These are phyloP conservation scores for Vigna mungo DNA, from an alignment of 306 rosid genomes.

Conservation along the genomic window DNA sequence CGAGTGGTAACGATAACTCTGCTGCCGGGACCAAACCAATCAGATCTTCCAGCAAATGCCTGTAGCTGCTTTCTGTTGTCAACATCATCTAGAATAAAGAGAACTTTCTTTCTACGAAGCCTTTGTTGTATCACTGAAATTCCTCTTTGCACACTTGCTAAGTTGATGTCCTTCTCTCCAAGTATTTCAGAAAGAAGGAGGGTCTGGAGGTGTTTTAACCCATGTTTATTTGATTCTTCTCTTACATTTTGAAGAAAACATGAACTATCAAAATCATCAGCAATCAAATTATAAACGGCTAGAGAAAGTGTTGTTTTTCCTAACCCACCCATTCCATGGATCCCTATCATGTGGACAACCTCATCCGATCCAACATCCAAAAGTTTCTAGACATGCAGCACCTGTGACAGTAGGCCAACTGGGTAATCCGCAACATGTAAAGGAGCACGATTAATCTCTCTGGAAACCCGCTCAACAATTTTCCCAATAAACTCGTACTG, in stretches of 20 bases:
- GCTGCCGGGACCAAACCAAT: not conserved
- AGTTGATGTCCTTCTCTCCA: not conserved
- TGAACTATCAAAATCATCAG: not conserved
- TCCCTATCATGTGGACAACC: conserved; percentile 25
- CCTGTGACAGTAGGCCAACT: conserved; percentile 24
- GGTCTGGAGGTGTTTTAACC: conserved; percentile 36
- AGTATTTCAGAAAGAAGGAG: conserved; percentile 11
- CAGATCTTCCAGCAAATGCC: not conserved
- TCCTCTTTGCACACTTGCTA: not conserved
- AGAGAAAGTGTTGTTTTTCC: conserved; percentile 9
- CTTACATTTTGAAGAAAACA: not conserved
- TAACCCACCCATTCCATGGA: conserved; percentile 38
- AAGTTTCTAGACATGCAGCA: not conserved
- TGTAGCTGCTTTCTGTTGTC: not conserved
- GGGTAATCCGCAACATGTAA: conserved; percentile 33
- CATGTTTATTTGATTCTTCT: not conserved
- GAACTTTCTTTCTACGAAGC: not conserved
- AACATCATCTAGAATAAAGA: not conserved
- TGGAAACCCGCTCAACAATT: not conserved
- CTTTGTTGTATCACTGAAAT: not conserved
- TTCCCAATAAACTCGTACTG: not conserved
- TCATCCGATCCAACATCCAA: not conserved
- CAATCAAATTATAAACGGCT: not conserved
- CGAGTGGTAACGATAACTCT: not conserved
- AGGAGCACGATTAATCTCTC: not conserved